Percentiles rank a stretch among this genome's conserved stretches.
These are phyloP conservation scores for Cystobasidium ongulense DNA, from an alignment of 768 basidiomycete genomes.

Conservation along the genomic window DNA sequence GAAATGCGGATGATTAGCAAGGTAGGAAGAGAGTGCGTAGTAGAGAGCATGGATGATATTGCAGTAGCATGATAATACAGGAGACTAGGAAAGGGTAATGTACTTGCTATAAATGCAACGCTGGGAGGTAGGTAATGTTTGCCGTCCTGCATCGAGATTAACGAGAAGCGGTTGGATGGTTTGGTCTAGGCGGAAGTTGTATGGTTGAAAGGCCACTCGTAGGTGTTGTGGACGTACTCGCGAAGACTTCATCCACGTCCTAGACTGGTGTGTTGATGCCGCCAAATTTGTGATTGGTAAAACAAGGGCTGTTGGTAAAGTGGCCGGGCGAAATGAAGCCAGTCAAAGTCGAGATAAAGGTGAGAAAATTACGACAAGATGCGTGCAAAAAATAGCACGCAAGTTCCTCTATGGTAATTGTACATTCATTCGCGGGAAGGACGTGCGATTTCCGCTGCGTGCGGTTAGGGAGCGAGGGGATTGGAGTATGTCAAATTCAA, in stretches of 20 bases:
- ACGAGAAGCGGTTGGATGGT: slow-evolving; percentile 2
- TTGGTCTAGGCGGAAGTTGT: slow-evolving; percentile 17
- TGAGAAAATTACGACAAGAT: too few species aligned
- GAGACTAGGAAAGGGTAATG: neutral
- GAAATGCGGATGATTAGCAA: too few species aligned
- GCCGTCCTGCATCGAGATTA: slow-evolving; percentile 21
- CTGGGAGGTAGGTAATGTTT: slow-evolving; percentile 3
- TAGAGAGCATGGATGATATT: neutral
- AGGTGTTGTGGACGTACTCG: neutral
- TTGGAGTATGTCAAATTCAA: neutral
- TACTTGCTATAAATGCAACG: slow-evolving; percentile 19
- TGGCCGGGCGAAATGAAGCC: neutral
- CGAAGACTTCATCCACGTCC: too few species aligned
- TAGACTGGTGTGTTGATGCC: slow-evolving; percentile 27
- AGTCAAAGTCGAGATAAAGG: neutral
- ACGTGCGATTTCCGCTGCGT: too few species aligned
- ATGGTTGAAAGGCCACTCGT: slow-evolving; percentile 19
- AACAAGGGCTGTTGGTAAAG: neutral
- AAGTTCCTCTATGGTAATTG: too few species aligned
- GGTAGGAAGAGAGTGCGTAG: too few species aligned
- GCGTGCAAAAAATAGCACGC: too few species aligned
- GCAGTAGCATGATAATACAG: neutral
- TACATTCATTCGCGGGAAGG: too few species aligned
- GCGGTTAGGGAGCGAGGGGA: neutral
- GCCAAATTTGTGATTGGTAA: neutral